A percentile compares a stretch with the other conserved stretches of the same genome.
phyloP scores from a whole-genome alignment of 2,329 filamentous ascomycete genomes.

The Xylaria sp. region DNA sequence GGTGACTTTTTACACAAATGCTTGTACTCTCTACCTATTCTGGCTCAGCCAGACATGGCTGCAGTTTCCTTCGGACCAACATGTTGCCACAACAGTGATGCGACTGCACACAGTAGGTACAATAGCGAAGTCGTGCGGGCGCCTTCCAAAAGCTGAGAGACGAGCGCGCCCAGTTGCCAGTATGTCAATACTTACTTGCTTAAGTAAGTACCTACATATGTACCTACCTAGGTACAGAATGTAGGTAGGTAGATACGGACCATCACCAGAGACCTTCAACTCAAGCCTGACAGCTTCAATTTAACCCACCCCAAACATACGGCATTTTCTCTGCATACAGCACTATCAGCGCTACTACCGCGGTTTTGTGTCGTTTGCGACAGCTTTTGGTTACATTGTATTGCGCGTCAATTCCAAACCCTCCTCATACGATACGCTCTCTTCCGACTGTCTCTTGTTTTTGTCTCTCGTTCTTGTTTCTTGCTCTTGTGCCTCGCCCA shows the following conservation, averaged over 20 bases:
- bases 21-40: not conserved
- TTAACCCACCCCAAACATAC: slow-evolving; percentile 34
- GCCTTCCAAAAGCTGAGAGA: not conserved
- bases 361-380: slow-evolving; percentile 40
- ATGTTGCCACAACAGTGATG: not conserved
- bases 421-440: slow-evolving; percentile 2
- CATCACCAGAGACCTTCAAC: not conserved
- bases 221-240: too few relatives aligned
- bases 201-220: too few relatives aligned
- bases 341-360: slow-evolving; percentile 43
- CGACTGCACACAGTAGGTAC: not conserved
- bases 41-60: not conserved
- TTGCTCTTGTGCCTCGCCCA: not conserved
- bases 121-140: not conserved
- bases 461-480: not conserved
- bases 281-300: slow-evolving; percentile 37
- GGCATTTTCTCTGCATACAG: slow-evolving; percentile 42
- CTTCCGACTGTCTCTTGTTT: not conserved
- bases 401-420: slow-evolving; percentile 31
- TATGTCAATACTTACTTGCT: too few relatives aligned
- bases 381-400: slow-evolving; percentile 47
- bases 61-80: not conserved
- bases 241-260: not conserved
- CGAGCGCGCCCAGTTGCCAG: not conserved
- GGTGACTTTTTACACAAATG: too few relatives aligned